These are phyloP conservation scores for Cercospora sp. DNA, from an alignment of 2,329 filamentous ascomycete species.

Conservation along the genomic window DNA sequence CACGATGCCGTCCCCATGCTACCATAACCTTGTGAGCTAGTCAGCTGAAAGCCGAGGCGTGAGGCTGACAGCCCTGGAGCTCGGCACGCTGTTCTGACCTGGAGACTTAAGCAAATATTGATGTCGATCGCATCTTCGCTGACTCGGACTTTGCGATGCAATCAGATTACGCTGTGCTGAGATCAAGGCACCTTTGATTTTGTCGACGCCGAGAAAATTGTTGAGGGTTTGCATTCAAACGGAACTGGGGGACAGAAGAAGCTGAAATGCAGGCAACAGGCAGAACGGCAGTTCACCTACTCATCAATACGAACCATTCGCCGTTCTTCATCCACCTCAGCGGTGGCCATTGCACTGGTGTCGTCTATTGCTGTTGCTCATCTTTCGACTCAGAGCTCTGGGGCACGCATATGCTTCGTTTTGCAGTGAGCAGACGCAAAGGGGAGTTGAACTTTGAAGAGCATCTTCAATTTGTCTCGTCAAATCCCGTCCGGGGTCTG, in stretches of 20 bases:
- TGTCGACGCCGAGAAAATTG: neutral
- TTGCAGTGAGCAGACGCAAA: neutral
- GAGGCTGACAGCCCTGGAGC: neutral
- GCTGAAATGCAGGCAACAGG: neutral
- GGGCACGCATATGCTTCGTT: no score
- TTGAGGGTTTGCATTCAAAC: neutral
- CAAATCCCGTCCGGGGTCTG: neutral
- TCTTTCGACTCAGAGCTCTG: no score
- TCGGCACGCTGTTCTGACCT: neutral
- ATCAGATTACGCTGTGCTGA: neutral
- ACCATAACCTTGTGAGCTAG: neutral
- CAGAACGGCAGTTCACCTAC: neutral
- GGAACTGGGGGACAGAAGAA: neutral
- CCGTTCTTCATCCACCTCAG: neutral
- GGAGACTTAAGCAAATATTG: neutral
- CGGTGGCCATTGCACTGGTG: neutral
- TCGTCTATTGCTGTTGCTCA: neutral
- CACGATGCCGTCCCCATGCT: neutral
- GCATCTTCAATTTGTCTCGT: neutral
- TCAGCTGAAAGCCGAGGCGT: constrained; percentile 2
- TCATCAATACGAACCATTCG: neutral
- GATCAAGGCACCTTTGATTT: no score
- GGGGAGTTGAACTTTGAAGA: neutral
- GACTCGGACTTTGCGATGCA: constrained; percentile 2
- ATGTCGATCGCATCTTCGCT: neutral